Percentiles rank a stretch among this genome's conserved stretches.
These are phyloP conservation scores for Chlorella sp. DNA, from an alignment of 139 green algal genomes.

Conservation along the genomic window DNA sequence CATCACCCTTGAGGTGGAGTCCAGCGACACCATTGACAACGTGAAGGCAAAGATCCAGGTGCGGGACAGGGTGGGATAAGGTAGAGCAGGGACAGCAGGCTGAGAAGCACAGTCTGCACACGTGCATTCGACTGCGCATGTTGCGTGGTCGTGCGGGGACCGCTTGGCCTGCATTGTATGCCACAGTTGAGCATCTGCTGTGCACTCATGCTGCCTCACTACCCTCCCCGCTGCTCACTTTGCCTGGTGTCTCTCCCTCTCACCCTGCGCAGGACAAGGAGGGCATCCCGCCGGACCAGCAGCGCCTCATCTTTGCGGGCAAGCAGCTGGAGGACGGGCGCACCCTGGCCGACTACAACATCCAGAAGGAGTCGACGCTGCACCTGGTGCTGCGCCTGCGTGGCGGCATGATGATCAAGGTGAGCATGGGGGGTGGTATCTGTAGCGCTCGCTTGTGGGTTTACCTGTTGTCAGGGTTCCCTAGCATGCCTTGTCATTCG, in stretches of 20 bases:
- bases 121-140: not conserved
- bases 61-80: not conserved
- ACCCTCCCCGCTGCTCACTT: not conserved
- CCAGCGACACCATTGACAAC: constrained; percentile 87
- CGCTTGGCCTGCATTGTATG: no score
- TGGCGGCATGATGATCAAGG: constrained; percentile 89
- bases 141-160: not conserved
- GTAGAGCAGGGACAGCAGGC: not conserved
- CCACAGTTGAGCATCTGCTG: not conserved
- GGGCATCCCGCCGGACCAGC: constrained; percentile 93
- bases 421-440: constrained; percentile 37
- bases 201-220: not conserved
- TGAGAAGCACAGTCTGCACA: no score
- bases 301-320: constrained; percentile 96
- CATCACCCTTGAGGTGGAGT: constrained; percentile 92
- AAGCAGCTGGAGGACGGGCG: constrained; percentile 97
- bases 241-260: not conserved
- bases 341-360: constrained; percentile 97
- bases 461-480: no score
- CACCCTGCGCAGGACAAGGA: constrained; percentile 88
- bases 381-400: constrained; percentile 91
- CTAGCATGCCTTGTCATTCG: no score
- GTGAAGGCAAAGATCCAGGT: constrained; percentile 92
- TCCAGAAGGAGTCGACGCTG: constrained; percentile 98
- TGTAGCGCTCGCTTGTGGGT: not conserved